Base-by-base conservation (phyloP, 176 grass and related monocot species). In the Phyllostachys edulis region DNA sequence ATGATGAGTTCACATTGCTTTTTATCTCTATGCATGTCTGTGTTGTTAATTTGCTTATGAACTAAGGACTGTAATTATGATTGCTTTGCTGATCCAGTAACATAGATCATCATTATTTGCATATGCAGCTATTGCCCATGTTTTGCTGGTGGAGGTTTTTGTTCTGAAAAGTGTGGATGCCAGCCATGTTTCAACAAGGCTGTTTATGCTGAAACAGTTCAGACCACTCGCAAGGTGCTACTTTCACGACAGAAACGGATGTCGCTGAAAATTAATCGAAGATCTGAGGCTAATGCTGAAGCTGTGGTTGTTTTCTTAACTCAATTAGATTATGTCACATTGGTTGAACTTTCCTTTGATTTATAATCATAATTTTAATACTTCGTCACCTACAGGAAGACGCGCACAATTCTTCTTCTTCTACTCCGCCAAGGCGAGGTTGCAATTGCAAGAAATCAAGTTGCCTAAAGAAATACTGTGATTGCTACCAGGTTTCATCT, bases 401-500 rank as follows among this genome's bases (percentile, higher is more conserved):
- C 38, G 32, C 85, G 46, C 85, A 78, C 57, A 73, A 87, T 80
- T 87, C 91, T 32, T 89, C 91, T 73, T 89, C 91, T 63, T 92
- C 87, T 44, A 86, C 87, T 77, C 91, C 84, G 0, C 91, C 81
- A 68, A 92, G 52, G 74, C 72, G 77, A 78, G 85, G 91, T 68
- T 92, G 91, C 77, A 92, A 85, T 61, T 92, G 91, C 91, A 92
- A 92, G 87, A 92, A 92, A 78, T 92, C 91, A 73, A 92, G 85
- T 85, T 92, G 91, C 81, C 81, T 90, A 55, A 92, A 92, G 84
- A 92, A 92, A 87, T 92, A 92, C 38, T 92, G 91, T 55, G 91
- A 92, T 67, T 92, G 91, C 65, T 92, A 92, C 68, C 91, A 92
- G 91, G 91, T 92, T 78, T 67, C n/a, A 69, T 89, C 79, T 71